Percentiles rank a stretch among this genome's conserved stretches.
phyloP scores from a whole-genome alignment of 495 filamentous ascomycete species.

The Ramalina intermedia region DNA sequence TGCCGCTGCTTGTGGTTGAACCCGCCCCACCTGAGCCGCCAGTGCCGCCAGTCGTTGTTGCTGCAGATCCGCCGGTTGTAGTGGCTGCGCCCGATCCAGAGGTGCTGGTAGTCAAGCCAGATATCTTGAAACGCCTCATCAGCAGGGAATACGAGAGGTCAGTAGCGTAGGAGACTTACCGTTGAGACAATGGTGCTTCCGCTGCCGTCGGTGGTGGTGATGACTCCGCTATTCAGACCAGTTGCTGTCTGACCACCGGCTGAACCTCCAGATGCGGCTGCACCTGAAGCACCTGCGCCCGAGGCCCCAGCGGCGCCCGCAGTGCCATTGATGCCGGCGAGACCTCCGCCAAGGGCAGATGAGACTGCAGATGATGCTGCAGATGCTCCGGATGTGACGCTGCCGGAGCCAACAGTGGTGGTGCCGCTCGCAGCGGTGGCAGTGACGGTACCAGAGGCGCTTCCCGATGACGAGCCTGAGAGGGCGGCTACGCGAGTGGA shows the following conservation, averaged over 20 bases:
- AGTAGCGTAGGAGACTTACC: too few species aligned
- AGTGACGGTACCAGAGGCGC: slow-evolving; percentile 15
- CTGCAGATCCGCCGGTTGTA: slow-evolving; percentile 8
- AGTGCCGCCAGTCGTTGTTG: slow-evolving; percentile 2
- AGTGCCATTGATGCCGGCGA: not conserved
- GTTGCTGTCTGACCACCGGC: not conserved
- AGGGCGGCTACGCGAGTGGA: slow-evolving; percentile 6
- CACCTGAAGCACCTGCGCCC: slow-evolving; percentile 4
- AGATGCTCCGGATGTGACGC: slow-evolving; percentile 19
- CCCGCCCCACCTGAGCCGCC: not conserved
- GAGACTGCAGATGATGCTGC: slow-evolving; percentile 10
- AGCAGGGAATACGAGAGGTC: too few species aligned
- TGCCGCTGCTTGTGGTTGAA: slow-evolving; percentile 3
- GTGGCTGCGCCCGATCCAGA: slow-evolving; percentile 12
- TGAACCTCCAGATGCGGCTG: slow-evolving; percentile 3
- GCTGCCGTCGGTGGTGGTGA: too few species aligned
- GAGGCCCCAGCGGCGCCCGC: not conserved
- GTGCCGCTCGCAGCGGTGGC: slow-evolving; percentile 16
- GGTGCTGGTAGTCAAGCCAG: not conserved
- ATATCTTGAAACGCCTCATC: too few species aligned
- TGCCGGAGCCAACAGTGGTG: slow-evolving; percentile 20
- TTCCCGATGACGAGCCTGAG: slow-evolving; percentile 2
- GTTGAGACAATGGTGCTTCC: too few species aligned
- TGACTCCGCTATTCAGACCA: too few species aligned
- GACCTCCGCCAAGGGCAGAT: not conserved